Conservation (phyloP, 2,329 filamentous ascomycete species). For the Teratosphaeria pseudoeucalypti region DNA sequence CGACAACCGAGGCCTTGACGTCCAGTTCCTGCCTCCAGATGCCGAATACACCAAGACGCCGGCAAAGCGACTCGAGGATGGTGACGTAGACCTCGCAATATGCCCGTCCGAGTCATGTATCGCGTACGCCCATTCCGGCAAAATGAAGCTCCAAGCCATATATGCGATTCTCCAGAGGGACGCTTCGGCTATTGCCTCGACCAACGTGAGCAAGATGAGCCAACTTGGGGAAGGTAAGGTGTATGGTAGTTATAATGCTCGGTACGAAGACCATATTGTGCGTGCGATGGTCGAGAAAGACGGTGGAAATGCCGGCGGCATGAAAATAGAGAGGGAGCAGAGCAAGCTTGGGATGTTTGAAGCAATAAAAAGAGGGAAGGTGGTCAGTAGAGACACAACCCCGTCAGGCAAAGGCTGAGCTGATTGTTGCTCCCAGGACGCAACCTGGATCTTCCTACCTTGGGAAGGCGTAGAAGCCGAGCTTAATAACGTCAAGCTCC, state of each 20-base stretch:
- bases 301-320: constrained; percentile 14
- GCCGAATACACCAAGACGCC: constrained; percentile 20
- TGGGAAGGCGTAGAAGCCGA: constrained; percentile 25
- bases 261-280: constrained; percentile 24
- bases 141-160: constrained; percentile 22
- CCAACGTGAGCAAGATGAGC: constrained; percentile 13
- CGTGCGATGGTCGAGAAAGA: constrained; percentile 17
- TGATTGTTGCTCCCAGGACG: constrained; percentile 8
- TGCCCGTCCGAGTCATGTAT: constrained; percentile 25
- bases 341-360: constrained; percentile 23
- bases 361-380: constrained; percentile 15
- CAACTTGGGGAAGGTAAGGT: constrained; percentile 17
- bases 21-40: constrained; percentile 21
- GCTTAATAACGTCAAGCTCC: constrained; percentile 12
- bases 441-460: constrained; percentile 25
- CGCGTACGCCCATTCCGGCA: constrained; percentile 21
- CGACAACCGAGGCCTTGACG: constrained; percentile 12
- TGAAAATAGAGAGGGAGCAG: constrained; percentile 15
- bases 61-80: constrained; percentile 17
- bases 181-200: constrained; percentile 22
- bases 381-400: neutral
- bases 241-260: constrained; percentile 24
- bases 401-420: neutral
- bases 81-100: constrained; percentile 23
- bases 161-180: constrained; percentile 26